Base-by-base conservation (phyloP, 2,329 filamentous ascomycete genomes). In the Drechslerella coelobrocha region DNA sequence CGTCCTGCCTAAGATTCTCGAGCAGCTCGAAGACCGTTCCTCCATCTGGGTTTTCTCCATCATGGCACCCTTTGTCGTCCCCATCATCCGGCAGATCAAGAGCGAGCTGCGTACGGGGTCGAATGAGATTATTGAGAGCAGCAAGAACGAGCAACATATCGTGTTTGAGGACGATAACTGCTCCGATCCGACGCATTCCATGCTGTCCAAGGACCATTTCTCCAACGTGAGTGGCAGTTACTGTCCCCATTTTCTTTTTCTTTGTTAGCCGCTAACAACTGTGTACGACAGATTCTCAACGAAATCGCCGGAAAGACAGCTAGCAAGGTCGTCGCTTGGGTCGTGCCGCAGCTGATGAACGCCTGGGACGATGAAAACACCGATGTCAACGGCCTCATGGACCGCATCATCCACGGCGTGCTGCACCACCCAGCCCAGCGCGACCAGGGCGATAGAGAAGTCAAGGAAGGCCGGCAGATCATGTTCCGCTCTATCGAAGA, bases 191-290 rank as follows among this genome's bases (percentile, higher is more conserved):
- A 97, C 92, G 1, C 92, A 97, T 81, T 95, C 91, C 19, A 96
- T 96, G 92, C 82, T 97, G 56, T 92, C 91, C 68, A 97, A 97
- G 81, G 92, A 97, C 76, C 92, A 97, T 80, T 97, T 97, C 79
- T 90, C 89, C 73, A 95, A 95, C 77, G 83, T 89, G 78, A 79
- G 83, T 39, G 12, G 12, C 34, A 21, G 39, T 4, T 6, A 17
- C 1, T 41, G 17, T 8, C 55, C 41, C 6, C n/a, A 29, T 31
- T 9, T 34, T 17, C 55, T 68, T 23, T 0, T n/a, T 23, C 24
- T 61, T 72, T 37, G 74, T 45, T 39, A 23, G 17, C 14, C 1
- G 2, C 21, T 48, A 54, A 76, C 61, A 74, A 6, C 8, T 1
- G n/a, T 19, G 24, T 0, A 14, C 34, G 0, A 2, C 68, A 85